Evolutionary conservation across 2,329 filamentous ascomycete genomes (phyloP).

Genomic region (Arthrobotrys sphaeroides): DNA sequence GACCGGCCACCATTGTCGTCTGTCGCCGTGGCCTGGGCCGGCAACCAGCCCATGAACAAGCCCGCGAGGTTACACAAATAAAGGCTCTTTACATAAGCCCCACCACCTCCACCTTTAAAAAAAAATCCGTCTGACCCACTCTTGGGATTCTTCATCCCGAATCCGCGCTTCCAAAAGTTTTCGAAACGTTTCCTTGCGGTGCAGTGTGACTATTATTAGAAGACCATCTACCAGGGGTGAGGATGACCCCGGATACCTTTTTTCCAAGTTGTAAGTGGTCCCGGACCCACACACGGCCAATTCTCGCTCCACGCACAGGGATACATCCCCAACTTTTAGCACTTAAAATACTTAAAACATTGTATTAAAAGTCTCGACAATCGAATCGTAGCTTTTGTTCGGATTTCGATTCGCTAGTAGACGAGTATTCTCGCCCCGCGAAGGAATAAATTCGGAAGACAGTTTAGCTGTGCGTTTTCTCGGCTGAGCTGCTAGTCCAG

Average conservation of each 20-base stretch:
- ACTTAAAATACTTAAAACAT: not conserved
- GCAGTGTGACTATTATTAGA: not conserved
- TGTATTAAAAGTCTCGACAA: not conserved
- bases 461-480: not conserved
- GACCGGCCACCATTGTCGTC: not conserved
- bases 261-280: not conserved
- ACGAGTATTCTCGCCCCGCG: slow-evolving; percentile 12
- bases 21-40: no score
- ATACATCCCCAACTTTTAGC: slow-evolving; percentile 4
- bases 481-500: no score
- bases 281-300: slow-evolving; percentile 3
- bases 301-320: not conserved
- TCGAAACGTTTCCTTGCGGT: not conserved
- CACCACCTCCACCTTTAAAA: not conserved
- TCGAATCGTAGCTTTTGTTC: not conserved
- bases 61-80: slow-evolving; percentile 12
- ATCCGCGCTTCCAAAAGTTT: not conserved
- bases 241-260: slow-evolving; percentile 1
- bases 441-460: not conserved
- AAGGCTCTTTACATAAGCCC: not conserved
- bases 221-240: not conserved
- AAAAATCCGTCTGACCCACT: not conserved
- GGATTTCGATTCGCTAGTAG: not conserved
- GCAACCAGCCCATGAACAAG: no score
- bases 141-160: not conserved